These are phyloP conservation scores for Nyssa sinensis DNA, from an alignment of 148 eudicot genomes.

Conservation along the genomic window DNA sequence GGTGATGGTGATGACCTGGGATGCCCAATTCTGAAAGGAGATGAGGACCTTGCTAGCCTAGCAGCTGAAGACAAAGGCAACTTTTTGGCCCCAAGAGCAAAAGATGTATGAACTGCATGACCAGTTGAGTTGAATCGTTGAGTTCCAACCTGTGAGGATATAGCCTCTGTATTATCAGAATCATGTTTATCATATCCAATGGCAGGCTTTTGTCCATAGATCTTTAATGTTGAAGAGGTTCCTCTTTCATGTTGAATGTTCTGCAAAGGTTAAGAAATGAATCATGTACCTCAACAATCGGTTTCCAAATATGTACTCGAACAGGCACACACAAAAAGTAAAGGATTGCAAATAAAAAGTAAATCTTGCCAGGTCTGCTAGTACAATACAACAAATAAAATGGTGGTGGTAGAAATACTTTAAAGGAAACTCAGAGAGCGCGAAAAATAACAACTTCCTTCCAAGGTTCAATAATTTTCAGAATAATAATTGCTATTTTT, in stretches of 20 bases:
- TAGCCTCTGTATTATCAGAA: constrained; percentile 45
- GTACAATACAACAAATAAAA: not conserved
- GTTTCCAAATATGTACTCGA: not conserved
- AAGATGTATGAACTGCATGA: constrained; percentile 42
- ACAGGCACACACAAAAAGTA: not conserved
- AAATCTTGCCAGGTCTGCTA: not conserved
- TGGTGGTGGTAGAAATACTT: not conserved
- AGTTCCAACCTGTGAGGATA: constrained; percentile 35
- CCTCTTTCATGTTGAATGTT: constrained; percentile 47
- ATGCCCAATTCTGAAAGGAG: constrained; percentile 36
- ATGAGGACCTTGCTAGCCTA: constrained; percentile 28
- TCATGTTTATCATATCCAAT: constrained; percentile 49
- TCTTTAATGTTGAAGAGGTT: constrained; percentile 26
- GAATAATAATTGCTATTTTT: too few relatives aligned
- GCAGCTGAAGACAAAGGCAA: constrained; percentile 32
- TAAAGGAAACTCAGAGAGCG: not conserved
- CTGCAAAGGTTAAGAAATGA: constrained; percentile 26
- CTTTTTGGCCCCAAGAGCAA: constrained; percentile 42
- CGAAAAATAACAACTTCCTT: too few relatives aligned
- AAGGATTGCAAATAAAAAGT: not conserved
- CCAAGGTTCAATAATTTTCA: too few relatives aligned
- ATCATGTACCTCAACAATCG: not conserved
- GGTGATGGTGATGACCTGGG: constrained; percentile 63
- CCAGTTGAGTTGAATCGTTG: constrained; percentile 42
- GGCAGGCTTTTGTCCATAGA: constrained; percentile 33